Evolutionary conservation across 345 rosid species (phyloP).

Genomic region (Populus deltoides): DNA sequence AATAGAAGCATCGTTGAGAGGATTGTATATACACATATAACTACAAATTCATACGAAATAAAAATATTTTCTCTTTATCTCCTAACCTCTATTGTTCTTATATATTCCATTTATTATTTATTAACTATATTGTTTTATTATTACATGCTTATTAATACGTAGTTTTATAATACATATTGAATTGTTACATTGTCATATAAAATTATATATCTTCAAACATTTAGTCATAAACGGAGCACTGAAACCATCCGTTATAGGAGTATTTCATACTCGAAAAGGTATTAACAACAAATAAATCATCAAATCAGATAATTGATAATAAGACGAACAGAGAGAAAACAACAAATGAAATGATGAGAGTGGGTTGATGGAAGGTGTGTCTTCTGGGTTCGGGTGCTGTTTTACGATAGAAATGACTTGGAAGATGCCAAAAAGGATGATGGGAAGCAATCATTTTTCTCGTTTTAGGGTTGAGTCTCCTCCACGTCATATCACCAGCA

Average conservation of each 20-base stretch:
- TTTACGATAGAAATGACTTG: neutral
- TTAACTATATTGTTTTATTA: no score
- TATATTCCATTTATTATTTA: no score
- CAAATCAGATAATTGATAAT: neutral
- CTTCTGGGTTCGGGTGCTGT: conserved; percentile 4
- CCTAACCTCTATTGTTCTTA: no score
- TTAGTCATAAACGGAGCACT: neutral
- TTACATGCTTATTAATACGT: no score
- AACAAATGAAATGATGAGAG: conserved; percentile 27
- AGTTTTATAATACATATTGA: no score
- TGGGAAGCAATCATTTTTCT: conserved; percentile 23
- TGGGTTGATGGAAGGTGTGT: conserved; percentile 14
- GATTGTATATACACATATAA: no score
- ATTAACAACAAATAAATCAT: neutral
- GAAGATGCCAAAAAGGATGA: conserved; percentile 29
- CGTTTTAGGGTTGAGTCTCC: conserved; percentile 16
- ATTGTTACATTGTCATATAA: neutral
- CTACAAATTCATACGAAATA: no score
- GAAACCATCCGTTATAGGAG: neutral
- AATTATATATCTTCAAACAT: no score
- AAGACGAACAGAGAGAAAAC: neutral
- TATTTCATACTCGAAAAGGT: neutral
- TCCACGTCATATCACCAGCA: conserved; percentile 19
- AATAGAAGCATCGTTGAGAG: no score
- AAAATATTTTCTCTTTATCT: no score